Evolutionary conservation across 805 yeast species (phyloP).

Genomic region (Zygosaccharomyces rouxii): DNA sequence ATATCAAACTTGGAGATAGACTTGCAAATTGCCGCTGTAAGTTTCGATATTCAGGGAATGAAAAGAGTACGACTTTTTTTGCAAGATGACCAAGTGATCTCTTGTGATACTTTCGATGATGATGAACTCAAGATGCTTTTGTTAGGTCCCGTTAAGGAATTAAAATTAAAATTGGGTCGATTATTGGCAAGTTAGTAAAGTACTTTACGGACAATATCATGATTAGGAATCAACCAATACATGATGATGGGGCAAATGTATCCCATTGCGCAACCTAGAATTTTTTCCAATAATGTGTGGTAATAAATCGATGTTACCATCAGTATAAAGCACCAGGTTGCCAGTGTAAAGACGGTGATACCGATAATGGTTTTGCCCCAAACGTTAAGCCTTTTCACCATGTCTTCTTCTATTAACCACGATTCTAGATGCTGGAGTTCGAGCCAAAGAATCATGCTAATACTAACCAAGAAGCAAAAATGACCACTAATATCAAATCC

Average conservation of each 20-base stretch:
- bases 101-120: slow-evolving; percentile 13
- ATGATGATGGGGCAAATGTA: slow-evolving; percentile 46
- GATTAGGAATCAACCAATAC: slow-evolving; percentile 35
- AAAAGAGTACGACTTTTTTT: slow-evolving; percentile 17
- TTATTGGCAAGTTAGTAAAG: slow-evolving; percentile 11
- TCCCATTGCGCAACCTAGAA: slow-evolving; percentile 65
- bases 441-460: slow-evolving; percentile 41
- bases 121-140: slow-evolving; percentile 18
- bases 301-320: slow-evolving; percentile 77
- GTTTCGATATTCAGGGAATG: slow-evolving; percentile 9
- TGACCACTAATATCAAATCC: slow-evolving; percentile 57
- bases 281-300: slow-evolving; percentile 73
- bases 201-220: slow-evolving; percentile 3
- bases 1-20: slow-evolving; percentile 22
- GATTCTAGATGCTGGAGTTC: slow-evolving; percentile 28
- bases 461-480: slow-evolving; percentile 41
- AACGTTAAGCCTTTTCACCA: slow-evolving; percentile 2
- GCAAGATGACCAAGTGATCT: slow-evolving; percentile 16
- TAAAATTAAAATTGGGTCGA: slow-evolving; percentile 18
- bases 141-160: slow-evolving; percentile 24
- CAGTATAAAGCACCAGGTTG: slow-evolving; percentile 53
- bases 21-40: slow-evolving; percentile 17
- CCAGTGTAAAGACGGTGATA: slow-evolving; percentile 16
- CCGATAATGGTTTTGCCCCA: slow-evolving; percentile 9
- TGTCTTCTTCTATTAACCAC: slow-evolving; percentile 11